Base-by-base conservation (phyloP, 192 early-diverging fungal species). In the Umbelopsis vinacea region DNA sequence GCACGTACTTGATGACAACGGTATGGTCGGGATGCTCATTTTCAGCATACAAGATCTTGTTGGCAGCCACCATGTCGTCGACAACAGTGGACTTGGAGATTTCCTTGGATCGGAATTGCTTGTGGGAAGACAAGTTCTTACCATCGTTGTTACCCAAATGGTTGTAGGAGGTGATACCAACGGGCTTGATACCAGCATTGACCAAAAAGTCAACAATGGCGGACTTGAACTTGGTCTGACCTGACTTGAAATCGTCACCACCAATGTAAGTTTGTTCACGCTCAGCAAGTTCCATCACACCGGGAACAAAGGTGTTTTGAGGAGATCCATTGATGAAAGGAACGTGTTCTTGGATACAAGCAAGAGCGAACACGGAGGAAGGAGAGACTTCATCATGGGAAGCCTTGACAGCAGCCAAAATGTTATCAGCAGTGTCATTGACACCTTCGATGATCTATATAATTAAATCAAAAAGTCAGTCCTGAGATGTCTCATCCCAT, bases 121-220 rank as follows among this genome's bases (percentile, higher is more conserved):
- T 88, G 17, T 94, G 96, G 35, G 96, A 95, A 38, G 92, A 95
- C 83, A 99, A 87, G 89, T 99, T 99, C 88, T 91, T 93, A 46
- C 97, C 97, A 84, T 99, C 97, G 83, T 99, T 99, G 92, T 99
- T 99, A 71, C 97, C 97, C 77, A 99, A 89, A 81, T 97, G 96
- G 88, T 97, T 97, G 90, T 97, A 99, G 48, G 89, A 92, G 45
- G 96, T 95, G 76, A 99, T 99, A 60, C 91, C 89, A 71, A 97
- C 78, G 40, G 97, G 97, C 89, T 98, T 98, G 91, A 99, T 95
- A 74, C 97, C 97, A 55, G 97, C 96, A 77, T 93, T 96, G 75
- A 99, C 97, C 68, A 99, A 85, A 83, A 99, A 99, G 82, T 99
- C 97, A 48, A 97, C 95, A 77, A 99, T 86, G 66, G 96, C 97